Conservation (phyloP, 495 filamentous ascomycete species). For the Penicillium taxi region DNA sequence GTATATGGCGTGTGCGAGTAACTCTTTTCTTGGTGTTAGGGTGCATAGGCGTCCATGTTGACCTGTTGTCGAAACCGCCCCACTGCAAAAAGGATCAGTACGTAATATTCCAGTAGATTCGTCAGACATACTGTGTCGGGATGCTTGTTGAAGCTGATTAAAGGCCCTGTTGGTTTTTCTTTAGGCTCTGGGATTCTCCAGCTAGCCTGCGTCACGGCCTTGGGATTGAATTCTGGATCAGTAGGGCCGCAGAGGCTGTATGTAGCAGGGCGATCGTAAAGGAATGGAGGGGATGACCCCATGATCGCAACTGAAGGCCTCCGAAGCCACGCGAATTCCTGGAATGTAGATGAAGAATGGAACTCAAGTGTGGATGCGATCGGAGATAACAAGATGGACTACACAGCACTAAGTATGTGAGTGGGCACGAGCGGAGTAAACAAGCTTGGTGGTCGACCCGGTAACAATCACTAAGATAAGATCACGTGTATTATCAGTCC, state of each 20-base stretch:
- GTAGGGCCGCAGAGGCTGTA: conserved; percentile 44
- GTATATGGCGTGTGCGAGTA: conserved; percentile 53
- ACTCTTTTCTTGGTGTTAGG: conserved; percentile 59
- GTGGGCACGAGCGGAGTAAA: too few relatives aligned
- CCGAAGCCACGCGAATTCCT: conserved; percentile 30
- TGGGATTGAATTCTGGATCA: conserved; percentile 67
- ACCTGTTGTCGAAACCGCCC: conserved; percentile 44
- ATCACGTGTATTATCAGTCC: too few relatives aligned
- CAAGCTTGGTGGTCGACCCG: too few relatives aligned
- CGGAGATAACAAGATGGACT: too few relatives aligned
- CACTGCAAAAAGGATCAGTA: too few relatives aligned
- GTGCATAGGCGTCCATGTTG: conserved; percentile 58
- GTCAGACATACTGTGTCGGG: conserved; percentile 60
- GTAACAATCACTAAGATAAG: too few relatives aligned
- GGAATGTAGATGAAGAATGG: conserved; percentile 24
- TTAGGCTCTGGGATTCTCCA: conserved; percentile 42
- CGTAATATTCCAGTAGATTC: not conserved
- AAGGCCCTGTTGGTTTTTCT: conserved; percentile 62
- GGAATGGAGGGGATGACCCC: conserved; percentile 61
- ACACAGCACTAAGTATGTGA: too few relatives aligned
- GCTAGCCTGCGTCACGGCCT: conserved; percentile 68
- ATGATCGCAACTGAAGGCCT: conserved; percentile 36
- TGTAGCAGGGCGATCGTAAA: conserved; percentile 56
- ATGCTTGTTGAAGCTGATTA: conserved; percentile 72
- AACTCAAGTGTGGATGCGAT: conserved; percentile 21